Evolutionary conservation across 306 rosid genomes (phyloP), one percentile per base, ranked within the genome.

Genomic region (Canavalia gladiata): DNA sequence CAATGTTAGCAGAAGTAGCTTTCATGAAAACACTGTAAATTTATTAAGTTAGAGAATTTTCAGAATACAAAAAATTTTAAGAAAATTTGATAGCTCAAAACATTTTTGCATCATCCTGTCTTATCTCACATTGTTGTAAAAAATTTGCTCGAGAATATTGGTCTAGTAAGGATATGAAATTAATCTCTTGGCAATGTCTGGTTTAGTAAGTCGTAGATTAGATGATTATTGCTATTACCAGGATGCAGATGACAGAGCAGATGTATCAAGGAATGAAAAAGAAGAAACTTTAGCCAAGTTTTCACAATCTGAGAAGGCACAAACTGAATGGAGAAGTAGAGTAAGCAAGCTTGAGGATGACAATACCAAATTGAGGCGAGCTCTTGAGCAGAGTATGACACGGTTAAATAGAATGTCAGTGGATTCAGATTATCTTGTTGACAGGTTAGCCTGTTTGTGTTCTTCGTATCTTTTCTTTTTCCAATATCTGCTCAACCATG

Each of bases 401-500:
- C 89, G 86, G 89, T 91, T 94, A 49, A 94, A 89, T 87, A 89
- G 98, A 85, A 94, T 94, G 98, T 94, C 98, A 1, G 41, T 94
- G 73, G 98, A 94, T 86, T 94, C 98, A 56, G 98, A 94, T 87
- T 89, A 45, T 79, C 94, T 93, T 62, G 97, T 93, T 72, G 97
- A 93, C 87, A 93, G 97, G 97, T 93, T 80, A 70, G 81, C 60
- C 60, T 71, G 55, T 70, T 62, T 30, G 41, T 42, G 66, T 76
- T 74, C 79, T 10, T 42, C 41, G 4, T 37, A 6, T 31, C 8
- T 47, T 25, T 60, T 62, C 45, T 66, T 66, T 54, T 28, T 59
- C 35, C 74, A 25, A 55, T 45, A 18, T 74, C 12, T 63, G 52
- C 45, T 45, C 5, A 39, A 55, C 29, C 47, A 51, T 72, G n/a